Conservation (phyloP, 139 green algal genomes). For the Chlorella sorokiniana region DNA sequence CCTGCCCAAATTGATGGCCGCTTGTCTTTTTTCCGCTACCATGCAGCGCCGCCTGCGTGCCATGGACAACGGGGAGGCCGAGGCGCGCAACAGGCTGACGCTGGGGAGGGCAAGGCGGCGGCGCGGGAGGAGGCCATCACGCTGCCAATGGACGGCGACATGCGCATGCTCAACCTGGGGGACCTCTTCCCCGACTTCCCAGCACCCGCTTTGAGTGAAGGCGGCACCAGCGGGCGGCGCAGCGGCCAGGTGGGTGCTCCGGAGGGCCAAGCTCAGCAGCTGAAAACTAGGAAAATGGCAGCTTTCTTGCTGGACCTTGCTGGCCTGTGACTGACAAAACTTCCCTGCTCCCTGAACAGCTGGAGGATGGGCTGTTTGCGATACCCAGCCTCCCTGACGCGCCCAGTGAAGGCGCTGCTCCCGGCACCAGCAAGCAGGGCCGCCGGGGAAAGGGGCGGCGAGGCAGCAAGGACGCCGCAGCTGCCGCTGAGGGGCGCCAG, state of each 20-base stretch:
- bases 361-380: conserved; percentile 58
- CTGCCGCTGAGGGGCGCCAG: background rate
- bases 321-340: background rate
- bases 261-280: background rate
- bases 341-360: background rate
- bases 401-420: background rate
- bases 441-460: background rate
- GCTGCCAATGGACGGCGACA: conserved; percentile 26
- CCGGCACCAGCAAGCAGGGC: background rate
- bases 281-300: background rate
- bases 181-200: conserved; percentile 24
- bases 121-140: conserved; percentile 68
- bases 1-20: background rate
- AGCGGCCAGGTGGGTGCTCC: background rate
- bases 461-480: background rate
- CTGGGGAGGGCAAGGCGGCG: conserved; percentile 45
- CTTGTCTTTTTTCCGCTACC: background rate
- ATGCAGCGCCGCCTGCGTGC: conserved; percentile 43
- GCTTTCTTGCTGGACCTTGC: background rate
- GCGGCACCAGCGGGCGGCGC: background rate
- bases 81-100: conserved; percentile 7
- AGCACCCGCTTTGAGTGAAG: background rate
- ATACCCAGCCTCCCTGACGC: conserved; percentile 48
- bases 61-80: conserved; percentile 13
- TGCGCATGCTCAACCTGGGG: conserved; percentile 18